phyloP scores from a whole-genome alignment of 2,329 filamentous ascomycete genomes.

The Berkeleyomyces rouxiae region DNA sequence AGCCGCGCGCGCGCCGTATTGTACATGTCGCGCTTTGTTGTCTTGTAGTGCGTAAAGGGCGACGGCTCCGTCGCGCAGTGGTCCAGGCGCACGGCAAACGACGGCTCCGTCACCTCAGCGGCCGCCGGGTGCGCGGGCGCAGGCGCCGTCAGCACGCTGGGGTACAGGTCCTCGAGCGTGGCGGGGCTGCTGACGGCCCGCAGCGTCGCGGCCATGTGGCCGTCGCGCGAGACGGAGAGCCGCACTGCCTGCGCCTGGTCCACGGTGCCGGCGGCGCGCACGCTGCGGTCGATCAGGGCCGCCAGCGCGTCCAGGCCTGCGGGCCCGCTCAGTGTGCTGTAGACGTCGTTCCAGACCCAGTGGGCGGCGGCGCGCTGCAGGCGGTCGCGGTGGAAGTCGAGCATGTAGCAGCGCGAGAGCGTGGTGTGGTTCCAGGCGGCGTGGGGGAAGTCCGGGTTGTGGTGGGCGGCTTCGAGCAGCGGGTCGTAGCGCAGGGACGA shows the following conservation, averaged over 20 bases:
- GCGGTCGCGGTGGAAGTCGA: conserved; percentile 61
- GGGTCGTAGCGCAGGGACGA: conserved; percentile 59
- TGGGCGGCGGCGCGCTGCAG: conserved; percentile 47
- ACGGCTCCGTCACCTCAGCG: conserved; percentile 18
- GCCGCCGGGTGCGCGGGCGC: conserved; percentile 35
- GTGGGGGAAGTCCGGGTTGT: conserved; percentile 23
- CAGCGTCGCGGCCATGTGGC: conserved; percentile 28
- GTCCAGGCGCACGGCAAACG: conserved; percentile 32
- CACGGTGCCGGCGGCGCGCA: background rate
- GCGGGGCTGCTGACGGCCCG: conserved; percentile 22
- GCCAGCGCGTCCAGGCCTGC: conserved; percentile 29
- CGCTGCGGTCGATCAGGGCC: conserved; percentile 20
- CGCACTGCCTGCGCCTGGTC: conserved; percentile 26
- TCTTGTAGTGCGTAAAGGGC: conserved; percentile 74
- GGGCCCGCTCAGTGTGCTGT: conserved; percentile 28
- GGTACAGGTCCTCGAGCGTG: conserved; percentile 30
- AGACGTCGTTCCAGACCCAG: conserved; percentile 36
- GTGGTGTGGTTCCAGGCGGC: conserved; percentile 36
- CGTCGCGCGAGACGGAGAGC: conserved; percentile 35
- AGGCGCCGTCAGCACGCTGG: background rate
- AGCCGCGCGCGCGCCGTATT: conserved; percentile 48
- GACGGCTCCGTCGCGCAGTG: conserved; percentile 26
- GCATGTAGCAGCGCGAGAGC: conserved; percentile 56
- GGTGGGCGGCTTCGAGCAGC: conserved; percentile 29
- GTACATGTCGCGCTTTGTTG: conserved; percentile 58